Percentiles rank a stretch among this genome's conserved stretches.
Evolutionary conservation across 768 basidiomycete species (phyloP).

Genomic region (Termitomyces sp.): DNA sequence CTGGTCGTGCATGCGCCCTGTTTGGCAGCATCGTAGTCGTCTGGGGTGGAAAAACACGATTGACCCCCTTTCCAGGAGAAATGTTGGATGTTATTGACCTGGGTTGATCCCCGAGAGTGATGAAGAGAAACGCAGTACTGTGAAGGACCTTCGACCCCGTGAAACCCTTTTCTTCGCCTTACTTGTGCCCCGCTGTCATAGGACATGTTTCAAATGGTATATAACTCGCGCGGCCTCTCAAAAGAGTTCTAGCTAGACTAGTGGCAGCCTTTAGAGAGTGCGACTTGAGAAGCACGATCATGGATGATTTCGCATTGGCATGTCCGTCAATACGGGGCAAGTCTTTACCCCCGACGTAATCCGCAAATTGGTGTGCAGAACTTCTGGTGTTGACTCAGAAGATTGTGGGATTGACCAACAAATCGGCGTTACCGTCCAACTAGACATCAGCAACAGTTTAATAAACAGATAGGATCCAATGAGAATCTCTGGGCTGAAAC

Average conservation of each 20-base stretch:
- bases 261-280: not conserved
- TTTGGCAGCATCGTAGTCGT: not conserved
- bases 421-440: not conserved
- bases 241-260: not conserved
- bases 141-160: not conserved
- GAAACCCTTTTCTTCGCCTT: not conserved
- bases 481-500: too few species aligned
- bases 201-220: not conserved
- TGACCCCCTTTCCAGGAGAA: not conserved
- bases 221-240: not conserved
- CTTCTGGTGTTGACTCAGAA: not conserved
- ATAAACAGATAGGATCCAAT: not conserved
- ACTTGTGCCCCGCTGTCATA: not conserved
- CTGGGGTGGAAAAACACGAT: not conserved
- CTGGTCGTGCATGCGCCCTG: not conserved
- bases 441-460: not conserved
- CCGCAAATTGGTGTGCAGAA: not conserved
- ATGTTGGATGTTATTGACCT: not conserved
- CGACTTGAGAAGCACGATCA: not conserved
- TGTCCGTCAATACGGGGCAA: not conserved
- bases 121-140: not conserved
- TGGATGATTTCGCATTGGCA: not conserved
- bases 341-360: not conserved
- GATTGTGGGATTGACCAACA: not conserved
- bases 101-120: not conserved